phyloP scores from a whole-genome alignment of 192 early-diverging fungal genomes.

The Coemansia sp. region DNA sequence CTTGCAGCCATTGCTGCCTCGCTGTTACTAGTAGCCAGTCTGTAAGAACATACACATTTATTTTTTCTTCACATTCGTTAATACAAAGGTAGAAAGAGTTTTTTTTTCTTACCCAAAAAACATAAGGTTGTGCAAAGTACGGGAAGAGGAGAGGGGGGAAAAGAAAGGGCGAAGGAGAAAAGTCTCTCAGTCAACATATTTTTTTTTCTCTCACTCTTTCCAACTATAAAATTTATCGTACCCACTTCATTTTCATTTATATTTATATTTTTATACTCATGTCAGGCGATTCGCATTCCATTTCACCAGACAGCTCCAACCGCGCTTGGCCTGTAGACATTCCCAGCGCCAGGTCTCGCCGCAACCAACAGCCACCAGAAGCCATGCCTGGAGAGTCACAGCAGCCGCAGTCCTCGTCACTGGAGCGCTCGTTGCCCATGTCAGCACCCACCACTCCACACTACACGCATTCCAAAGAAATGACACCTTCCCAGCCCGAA shows the following conservation, averaged over 20 bases:
- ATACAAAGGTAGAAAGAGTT: too few relatives aligned
- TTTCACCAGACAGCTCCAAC: neutral
- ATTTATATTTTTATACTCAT: neutral
- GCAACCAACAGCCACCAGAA: neutral
- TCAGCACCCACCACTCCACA: neutral
- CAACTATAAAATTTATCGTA: neutral
- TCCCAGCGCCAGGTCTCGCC: neutral
- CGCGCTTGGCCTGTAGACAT: slow-evolving; percentile 3
- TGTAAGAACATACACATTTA: neutral
- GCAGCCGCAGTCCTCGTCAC: slow-evolving; percentile 2
- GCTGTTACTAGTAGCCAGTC: slow-evolving; percentile 1
- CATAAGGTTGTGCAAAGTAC: neutral
- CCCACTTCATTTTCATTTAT: neutral
- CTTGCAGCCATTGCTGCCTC: slow-evolving; percentile 1
- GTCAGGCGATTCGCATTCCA: neutral
- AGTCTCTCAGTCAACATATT: neutral
- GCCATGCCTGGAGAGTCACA: neutral
- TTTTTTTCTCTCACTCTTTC: neutral
- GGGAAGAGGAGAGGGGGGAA: neutral
- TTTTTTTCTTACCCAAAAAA: neutral
- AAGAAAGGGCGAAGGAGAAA: too few relatives aligned
- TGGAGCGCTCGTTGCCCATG: slow-evolving; percentile 4
- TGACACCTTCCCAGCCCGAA: neutral
- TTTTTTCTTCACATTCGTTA: neutral
- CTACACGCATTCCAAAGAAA: neutral